phyloP scores from a whole-genome alignment of 177 flowering plant species.

The Vitis hybrid region DNA sequence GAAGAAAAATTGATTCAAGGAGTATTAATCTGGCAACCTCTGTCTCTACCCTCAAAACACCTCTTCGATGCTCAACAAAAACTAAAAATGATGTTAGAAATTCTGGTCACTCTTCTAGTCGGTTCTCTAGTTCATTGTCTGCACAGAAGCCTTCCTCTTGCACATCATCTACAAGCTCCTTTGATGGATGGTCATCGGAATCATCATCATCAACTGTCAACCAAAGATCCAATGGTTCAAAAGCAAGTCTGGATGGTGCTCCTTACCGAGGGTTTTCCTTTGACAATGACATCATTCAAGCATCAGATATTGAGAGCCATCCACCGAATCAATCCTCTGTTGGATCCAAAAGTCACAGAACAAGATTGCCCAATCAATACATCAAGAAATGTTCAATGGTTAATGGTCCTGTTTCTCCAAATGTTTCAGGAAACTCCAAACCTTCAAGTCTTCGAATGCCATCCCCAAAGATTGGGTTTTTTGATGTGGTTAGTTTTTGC shows the following conservation, averaged over 20 bases:
- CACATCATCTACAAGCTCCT: slow-evolving; percentile 37
- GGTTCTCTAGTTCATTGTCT: neutral
- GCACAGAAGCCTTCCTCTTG: slow-evolving; percentile 18
- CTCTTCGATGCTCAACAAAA: slow-evolving; percentile 6
- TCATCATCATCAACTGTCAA: slow-evolving; percentile 22
- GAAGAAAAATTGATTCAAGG: slow-evolving; percentile 14
- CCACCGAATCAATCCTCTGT: neutral
- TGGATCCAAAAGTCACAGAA: slow-evolving; percentile 1
- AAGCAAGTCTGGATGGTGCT: slow-evolving; percentile 11
- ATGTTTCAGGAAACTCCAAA: slow-evolving; percentile 12
- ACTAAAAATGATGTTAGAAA: slow-evolving; percentile 8
- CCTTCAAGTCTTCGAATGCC: slow-evolving; percentile 43
- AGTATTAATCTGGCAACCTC: neutral
- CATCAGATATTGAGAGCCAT: slow-evolving; percentile 6
- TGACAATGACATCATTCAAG: slow-evolving; percentile 12
- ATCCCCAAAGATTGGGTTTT: slow-evolving; percentile 43
- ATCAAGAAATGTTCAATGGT: neutral
- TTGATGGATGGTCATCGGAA: slow-evolving; percentile 31
- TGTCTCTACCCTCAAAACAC: slow-evolving; percentile 10
- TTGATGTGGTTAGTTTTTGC: slow-evolving; percentile 38
- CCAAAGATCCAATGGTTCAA: slow-evolving; percentile 10
- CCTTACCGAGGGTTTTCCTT: slow-evolving; percentile 12
- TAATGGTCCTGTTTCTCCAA: slow-evolving; percentile 9
- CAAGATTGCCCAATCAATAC: neutral
- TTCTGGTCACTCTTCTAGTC: slow-evolving; percentile 12